Evolutionary conservation across 139 green algal genomes (phyloP).

Genomic region (Tetraselmis striata): DNA sequence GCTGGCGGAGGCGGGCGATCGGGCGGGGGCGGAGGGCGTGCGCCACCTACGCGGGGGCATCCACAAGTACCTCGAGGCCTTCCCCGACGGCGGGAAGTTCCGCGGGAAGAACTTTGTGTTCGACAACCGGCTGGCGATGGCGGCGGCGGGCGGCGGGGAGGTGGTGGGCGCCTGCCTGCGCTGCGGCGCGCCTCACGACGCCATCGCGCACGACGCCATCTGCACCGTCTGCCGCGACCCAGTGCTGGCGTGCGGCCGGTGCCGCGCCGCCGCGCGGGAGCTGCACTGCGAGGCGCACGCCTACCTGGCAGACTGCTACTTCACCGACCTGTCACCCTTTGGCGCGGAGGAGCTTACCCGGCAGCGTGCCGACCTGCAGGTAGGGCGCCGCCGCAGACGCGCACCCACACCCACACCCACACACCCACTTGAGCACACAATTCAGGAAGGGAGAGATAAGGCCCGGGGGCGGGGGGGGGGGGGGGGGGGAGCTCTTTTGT

Average conservation of each 20-base stretch:
- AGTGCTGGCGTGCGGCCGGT: conserved; percentile 45
- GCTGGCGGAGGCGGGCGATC: not conserved
- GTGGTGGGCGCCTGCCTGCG: conserved; percentile 44
- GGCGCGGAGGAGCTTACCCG: not conserved
- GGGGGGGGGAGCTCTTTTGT: too few relatives aligned
- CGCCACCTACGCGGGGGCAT: conserved; percentile 52
- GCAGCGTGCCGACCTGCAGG: not conserved
- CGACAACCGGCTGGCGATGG: conserved; percentile 1
- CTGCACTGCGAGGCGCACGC: not conserved
- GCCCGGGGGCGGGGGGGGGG: too few relatives aligned
- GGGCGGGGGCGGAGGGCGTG: conserved; percentile 21
- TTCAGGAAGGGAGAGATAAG: too few relatives aligned
- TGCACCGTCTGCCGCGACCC: conserved; percentile 57
- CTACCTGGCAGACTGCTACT: not conserved
- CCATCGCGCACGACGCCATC: conserved; percentile 41
- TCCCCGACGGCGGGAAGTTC: conserved; percentile 64
- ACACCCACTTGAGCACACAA: too few relatives aligned
- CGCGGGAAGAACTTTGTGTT: conserved; percentile 71
- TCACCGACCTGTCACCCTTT: not conserved
- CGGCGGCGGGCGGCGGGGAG: not conserved
- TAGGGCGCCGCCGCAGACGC: too few relatives aligned
- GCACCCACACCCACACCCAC: too few relatives aligned
- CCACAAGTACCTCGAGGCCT: conserved; percentile 72
- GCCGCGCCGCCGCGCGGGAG: not conserved
- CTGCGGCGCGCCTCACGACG: conserved; percentile 43